Evolutionary conservation across 2,329 filamentous ascomycete species (phyloP).

Genomic region (Trichophyton rubrum): DNA sequence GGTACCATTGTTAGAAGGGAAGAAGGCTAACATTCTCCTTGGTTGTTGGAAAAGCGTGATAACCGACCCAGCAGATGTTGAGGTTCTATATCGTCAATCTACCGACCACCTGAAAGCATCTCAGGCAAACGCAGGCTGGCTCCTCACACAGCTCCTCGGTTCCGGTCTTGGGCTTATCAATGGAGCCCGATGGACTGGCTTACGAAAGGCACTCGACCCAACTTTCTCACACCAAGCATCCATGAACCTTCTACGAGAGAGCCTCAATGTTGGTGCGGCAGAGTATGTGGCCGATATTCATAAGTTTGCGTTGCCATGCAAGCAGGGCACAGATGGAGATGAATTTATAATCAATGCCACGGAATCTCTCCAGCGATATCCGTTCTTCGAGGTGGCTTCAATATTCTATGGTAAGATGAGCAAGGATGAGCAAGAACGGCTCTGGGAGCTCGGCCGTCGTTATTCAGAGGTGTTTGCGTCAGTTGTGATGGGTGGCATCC

Average conservation of each 20-base stretch:
- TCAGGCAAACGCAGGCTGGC: conserved; percentile 32
- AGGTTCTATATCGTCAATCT: conserved; percentile 33
- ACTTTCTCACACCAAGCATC: neutral
- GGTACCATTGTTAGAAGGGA: too few relatives aligned
- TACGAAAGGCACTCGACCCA: neutral
- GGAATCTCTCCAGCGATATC: neutral
- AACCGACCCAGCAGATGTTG: conserved; percentile 24
- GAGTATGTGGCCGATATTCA: neutral
- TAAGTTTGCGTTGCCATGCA: neutral
- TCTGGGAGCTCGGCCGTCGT: neutral
- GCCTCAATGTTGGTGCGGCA: neutral
- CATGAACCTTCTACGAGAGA: neutral
- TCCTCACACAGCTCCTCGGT: conserved; percentile 32
- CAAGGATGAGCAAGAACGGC: neutral
- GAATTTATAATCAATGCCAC: neutral
- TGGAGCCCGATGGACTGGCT: conserved; percentile 18
- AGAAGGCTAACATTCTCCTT: neutral
- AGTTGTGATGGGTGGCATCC: neutral
- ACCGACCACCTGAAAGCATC: conserved; percentile 33
- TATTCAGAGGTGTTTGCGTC: neutral
- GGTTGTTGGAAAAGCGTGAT: conserved; percentile 22
- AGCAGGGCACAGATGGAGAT: neutral
- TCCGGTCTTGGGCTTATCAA: conserved; percentile 34
- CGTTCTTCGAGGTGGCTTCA: neutral
- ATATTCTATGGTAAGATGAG: neutral